These are phyloP conservation scores for Melianthus villosus DNA, from an alignment of 441 rosid species.

Conservation along the genomic window DNA sequence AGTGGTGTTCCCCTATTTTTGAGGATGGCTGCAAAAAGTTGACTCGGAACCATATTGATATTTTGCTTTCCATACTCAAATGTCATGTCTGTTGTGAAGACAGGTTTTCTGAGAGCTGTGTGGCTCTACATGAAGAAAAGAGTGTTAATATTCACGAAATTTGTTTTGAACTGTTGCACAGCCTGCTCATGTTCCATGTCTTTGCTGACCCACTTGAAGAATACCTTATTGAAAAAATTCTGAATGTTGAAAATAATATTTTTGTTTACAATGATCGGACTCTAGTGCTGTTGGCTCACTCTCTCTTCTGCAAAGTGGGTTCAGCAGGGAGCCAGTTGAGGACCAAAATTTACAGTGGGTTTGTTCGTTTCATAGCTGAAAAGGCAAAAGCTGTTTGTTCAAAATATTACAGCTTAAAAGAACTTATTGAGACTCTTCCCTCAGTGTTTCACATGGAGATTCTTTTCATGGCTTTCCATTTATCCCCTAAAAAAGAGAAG, in stretches of 20 bases:
- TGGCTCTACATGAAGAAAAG: slow-evolving; percentile 42
- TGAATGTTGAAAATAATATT: slow-evolving; percentile 54
- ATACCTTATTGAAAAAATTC: slow-evolving; percentile 60
- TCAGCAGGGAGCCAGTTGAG: slow-evolving; percentile 61
- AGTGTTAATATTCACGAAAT: slow-evolving; percentile 33
- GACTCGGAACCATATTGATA: slow-evolving; percentile 54
- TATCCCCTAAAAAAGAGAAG: slow-evolving; percentile 74
- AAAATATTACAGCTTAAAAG: slow-evolving; percentile 42
- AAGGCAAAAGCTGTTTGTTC: slow-evolving; percentile 39
- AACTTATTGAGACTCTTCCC: slow-evolving; percentile 63
- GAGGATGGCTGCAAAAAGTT: slow-evolving; percentile 67
- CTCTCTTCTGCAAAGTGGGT: slow-evolving; percentile 52
- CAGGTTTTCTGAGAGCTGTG: slow-evolving; percentile 30
- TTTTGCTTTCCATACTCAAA: slow-evolving; percentile 56
- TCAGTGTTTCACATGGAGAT: slow-evolving; percentile 85
- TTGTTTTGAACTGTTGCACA: slow-evolving; percentile 65
- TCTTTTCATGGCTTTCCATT: slow-evolving; percentile 88
- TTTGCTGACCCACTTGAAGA: slow-evolving; percentile 61
- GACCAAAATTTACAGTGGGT: slow-evolving; percentile 42
- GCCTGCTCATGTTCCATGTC: slow-evolving; percentile 46
- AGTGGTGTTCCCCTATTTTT: slow-evolving; percentile 53
- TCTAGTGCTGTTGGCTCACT: slow-evolving; percentile 58
- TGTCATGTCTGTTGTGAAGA: slow-evolving; percentile 38
- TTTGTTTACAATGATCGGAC: slow-evolving; percentile 67
- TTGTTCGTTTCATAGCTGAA: slow-evolving; percentile 44